These are phyloP conservation scores for Colletotrichum lindemuthianum DNA, from an alignment of 2,329 filamentous ascomycete genomes.

Conservation along the genomic window DNA sequence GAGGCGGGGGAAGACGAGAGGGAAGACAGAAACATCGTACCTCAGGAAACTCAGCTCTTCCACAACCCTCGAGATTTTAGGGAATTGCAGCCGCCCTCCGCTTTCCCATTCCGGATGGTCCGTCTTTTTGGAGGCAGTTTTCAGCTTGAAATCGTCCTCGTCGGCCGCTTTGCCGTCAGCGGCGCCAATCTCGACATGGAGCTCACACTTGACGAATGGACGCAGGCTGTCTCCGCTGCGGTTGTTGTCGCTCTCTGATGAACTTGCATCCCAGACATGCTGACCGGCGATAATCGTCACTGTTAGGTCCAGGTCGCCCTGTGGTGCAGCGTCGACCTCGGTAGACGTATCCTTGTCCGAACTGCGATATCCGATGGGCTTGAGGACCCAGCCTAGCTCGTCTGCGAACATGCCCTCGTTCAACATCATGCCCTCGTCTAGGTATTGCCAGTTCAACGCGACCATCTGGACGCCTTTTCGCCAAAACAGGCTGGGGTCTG, in stretches of 20 bases:
- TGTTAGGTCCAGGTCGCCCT: conserved; percentile 70
- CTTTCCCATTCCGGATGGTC: conserved; percentile 70
- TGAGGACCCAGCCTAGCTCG: conserved; percentile 85
- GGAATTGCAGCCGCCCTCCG: conserved; percentile 68
- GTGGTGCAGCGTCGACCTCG: conserved; percentile 57
- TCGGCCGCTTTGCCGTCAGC: conserved; percentile 52
- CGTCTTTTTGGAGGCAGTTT: conserved; percentile 64
- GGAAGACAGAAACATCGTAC: conserved; percentile 56
- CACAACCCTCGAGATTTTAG: conserved; percentile 66
- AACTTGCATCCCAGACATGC: conserved; percentile 70
- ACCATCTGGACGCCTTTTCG: conserved; percentile 96
- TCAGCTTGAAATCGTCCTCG: conserved; percentile 67
- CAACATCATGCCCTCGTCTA: conserved; percentile 93
- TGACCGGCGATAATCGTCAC: conserved; percentile 83
- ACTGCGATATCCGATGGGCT: conserved; percentile 78
- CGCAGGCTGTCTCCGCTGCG: conserved; percentile 57
- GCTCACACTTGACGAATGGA: conserved; percentile 80
- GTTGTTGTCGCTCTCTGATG: conserved; percentile 42
- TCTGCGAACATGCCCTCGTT: conserved; percentile 98
- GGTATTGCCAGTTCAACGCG: conserved; percentile 96
- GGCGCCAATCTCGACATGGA: conserved; percentile 77
- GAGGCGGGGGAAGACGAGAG: conserved; percentile 25
- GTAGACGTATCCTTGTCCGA: conserved; percentile 50
- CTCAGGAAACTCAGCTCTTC: conserved; percentile 78
- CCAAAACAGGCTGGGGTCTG: conserved; percentile 92